Evolutionary conservation across 2,329 filamentous ascomycete genomes (phyloP), one percentile per base, ranked within the genome.

Genomic region (Hymenoscyphus linearis): DNA sequence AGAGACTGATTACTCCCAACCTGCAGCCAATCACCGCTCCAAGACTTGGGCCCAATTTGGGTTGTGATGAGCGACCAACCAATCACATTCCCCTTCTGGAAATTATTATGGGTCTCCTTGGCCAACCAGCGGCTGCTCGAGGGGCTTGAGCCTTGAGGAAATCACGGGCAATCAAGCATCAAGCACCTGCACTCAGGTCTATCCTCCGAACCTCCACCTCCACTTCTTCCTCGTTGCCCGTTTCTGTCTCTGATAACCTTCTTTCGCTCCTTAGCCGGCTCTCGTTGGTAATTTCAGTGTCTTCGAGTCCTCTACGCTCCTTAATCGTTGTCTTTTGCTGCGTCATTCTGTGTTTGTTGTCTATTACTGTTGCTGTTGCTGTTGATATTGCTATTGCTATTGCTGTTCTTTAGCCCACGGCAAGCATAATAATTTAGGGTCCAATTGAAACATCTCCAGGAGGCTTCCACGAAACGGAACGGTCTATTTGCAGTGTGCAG

Each of bases 391-490:
- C n/a, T n/a, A n/a, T n/a, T n/a, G n/a, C n/a, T n/a, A n/a, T n/a
- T n/a, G n/a, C n/a, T n/a, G n/a, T 27, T 52, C 12, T 52, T 34
- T 31, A n/a, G 52, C 26, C n/a, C 27, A 34, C 52, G 27, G 52
- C 25, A 34, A 53, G 52, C n/a, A 26, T 12, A 34, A 34, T 25
- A 22, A 25, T 53, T 16, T 16, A 9, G 25, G 52, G 26, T 47
- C 40, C 40, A 53, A 25, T 53, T 53, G 52, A 53, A 53, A 53
- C 52, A 31, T 27, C 26, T 53, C 52, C 52, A 34, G 52, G 26
- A 27, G 22, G 22, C 18, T 50, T 18, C 40, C 31, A 31, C 31
- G 31, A 31, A 47, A 47, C 40, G 10, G 37, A 50, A 50, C 44
- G 9, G 18, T 50, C 44, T 50, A 50, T 50, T 25, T 22, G 44